Percentiles rank a stretch among this genome's conserved stretches.
phyloP scores from a whole-genome alignment of 768 basidiomycete species.

The Russula sp. region DNA sequence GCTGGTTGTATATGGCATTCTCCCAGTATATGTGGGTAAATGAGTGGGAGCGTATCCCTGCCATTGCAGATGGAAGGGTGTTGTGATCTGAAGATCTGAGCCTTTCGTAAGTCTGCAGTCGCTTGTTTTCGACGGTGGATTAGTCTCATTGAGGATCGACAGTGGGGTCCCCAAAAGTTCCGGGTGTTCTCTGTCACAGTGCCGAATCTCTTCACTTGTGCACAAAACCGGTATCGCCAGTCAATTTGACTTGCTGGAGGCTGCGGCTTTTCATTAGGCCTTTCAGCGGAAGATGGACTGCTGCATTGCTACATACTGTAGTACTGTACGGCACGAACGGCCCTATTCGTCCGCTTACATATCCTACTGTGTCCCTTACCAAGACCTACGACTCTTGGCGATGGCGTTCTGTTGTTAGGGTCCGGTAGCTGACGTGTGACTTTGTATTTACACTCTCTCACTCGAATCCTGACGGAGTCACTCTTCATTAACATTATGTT shows the following conservation, averaged over 20 bases:
- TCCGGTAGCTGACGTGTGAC: no score
- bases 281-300: no score
- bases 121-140: neutral
- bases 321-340: no score
- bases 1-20: conserved; percentile 74
- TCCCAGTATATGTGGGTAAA: conserved; percentile 94
- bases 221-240: no score
- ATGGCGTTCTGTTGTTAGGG: neutral
- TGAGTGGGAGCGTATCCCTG: conserved; percentile 58
- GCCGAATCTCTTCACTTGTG: neutral
- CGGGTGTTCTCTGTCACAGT: neutral
- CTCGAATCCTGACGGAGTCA: neutral
- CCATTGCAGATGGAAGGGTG: neutral
- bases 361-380: neutral
- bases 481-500: neutral
- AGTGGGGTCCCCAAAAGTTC: neutral
- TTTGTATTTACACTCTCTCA: neutral
- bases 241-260: no score
- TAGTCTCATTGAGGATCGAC: neutral
- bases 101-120: neutral
- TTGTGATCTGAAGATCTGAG: neutral
- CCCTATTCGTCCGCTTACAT: neutral
- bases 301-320: no score
- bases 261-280: no score
- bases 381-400: neutral